A percentile compares a stretch with the other conserved stretches of the same genome.
Conservation (phyloP, 331 rosid genomes). For the Saraca asoca region DNA sequence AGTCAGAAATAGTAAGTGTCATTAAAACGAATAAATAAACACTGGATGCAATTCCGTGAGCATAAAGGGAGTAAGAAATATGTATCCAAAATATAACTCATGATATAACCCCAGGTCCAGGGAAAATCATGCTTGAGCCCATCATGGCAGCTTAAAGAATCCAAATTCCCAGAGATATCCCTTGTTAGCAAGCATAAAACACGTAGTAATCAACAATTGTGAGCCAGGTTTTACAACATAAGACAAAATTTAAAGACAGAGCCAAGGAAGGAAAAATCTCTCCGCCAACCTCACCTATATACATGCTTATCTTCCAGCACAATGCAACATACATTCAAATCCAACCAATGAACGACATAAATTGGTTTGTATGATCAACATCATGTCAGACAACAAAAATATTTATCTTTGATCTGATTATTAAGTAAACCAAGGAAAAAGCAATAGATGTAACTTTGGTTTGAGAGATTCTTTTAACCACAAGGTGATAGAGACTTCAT, state of each 20-base stretch:
- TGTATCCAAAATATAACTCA: slow-evolving; percentile 15
- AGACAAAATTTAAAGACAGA: slow-evolving; percentile 19
- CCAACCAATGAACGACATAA: slow-evolving; percentile 2
- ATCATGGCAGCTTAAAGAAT: slow-evolving; percentile 3
- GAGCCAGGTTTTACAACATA: not conserved
- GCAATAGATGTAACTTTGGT: not conserved
- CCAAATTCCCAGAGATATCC: not conserved
- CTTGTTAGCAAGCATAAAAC: not conserved
- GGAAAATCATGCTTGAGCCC: slow-evolving; percentile 10
- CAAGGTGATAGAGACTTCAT: slow-evolving; percentile 10
- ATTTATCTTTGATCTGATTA: not conserved
- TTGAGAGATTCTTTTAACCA: slow-evolving; percentile 2
- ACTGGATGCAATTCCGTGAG: slow-evolving; percentile 14
- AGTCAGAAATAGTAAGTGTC: not conserved
- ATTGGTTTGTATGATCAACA: slow-evolving; percentile 5
- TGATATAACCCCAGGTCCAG: not conserved
- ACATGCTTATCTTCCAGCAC: not conserved
- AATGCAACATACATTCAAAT: not conserved
- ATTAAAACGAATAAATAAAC: slow-evolving; percentile 12
- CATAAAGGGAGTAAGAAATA: slow-evolving; percentile 20
- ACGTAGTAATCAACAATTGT: not conserved
- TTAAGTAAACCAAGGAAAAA: slow-evolving; percentile 17
- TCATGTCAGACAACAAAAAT: not conserved
- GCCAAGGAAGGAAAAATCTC: not conserved
- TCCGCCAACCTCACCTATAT: too few relatives aligned